Evolutionary conservation across 2,329 filamentous ascomycete species (phyloP), one percentile per base, ranked within the genome.

Genomic region (Aureobasidium sp.): DNA sequence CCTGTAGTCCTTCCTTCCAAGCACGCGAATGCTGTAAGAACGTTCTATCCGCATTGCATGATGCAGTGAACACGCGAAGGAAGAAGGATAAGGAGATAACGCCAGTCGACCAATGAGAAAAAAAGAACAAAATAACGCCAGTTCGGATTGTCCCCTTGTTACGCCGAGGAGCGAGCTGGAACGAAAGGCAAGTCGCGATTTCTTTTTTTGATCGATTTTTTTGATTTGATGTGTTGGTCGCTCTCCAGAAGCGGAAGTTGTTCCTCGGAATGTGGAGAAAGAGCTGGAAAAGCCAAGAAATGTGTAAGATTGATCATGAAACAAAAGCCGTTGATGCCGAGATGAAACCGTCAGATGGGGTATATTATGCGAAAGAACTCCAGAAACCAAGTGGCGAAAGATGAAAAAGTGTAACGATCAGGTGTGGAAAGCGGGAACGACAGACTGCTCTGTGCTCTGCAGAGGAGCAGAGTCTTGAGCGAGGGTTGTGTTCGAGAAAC

Each of bases 311-410:
- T 57, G 53, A 59, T 49, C 42, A 50, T 59, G 57, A 59, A 59
- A 59, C 57, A 59, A 59, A 50, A 59, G 45, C 57, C 57, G 57
- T 59, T 59, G 57, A 59, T 36, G 44, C 44, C 57, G 57, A 59
- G 57, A 59, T 59, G 57, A 59, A 59, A 59, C 57, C 57, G 57
- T 59, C 44, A 50, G 44, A 36, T 49, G 44, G 57, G 57, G 57
- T 59, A 59, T 59, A 59, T 41, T 49, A 59, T 59, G 45, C 57
- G 57, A 50, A 59, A 58, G 42, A 58, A 59, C 57, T 59, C 57
- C 57, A 59, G 57, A 32, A 27, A 30, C 54, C 54, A 7, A 42
- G 14, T 50, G 42, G 57, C 45, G 57, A 59, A 34, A 42, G 45
- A 42, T 8, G 53, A 27, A n/a, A 27, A 42, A 32, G 45, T 3